phyloP scores from a whole-genome alignment of 768 basidiomycete genomes.

The Inosperma sp. region DNA sequence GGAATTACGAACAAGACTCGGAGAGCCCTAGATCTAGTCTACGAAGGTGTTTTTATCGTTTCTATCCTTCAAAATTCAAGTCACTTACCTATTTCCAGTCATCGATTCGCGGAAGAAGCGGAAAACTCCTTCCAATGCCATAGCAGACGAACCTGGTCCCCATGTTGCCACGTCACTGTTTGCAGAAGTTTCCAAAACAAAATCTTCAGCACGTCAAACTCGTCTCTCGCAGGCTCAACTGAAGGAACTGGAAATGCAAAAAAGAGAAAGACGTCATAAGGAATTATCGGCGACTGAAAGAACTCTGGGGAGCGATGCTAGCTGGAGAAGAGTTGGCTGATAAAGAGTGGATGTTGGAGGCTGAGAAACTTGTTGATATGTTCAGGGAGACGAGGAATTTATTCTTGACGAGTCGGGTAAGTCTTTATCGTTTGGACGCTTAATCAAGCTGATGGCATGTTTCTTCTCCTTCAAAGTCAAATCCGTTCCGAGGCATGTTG shows the following conservation, averaged over 20 bases:
- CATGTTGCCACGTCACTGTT: conserved; percentile 49
- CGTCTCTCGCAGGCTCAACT: conserved; percentile 57
- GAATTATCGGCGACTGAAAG: conserved; percentile 56
- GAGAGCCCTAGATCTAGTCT: conserved; percentile 79
- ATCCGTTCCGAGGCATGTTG: conserved; percentile 69
- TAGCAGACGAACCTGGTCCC: conserved; percentile 1
- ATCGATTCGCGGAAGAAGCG: conserved; percentile 58
- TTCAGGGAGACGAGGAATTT: conserved; percentile 84
- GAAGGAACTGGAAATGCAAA: conserved; percentile 57
- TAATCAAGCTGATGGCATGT: conserved; percentile 2
- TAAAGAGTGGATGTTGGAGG: conserved; percentile 76
- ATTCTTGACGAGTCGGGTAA: conserved; percentile 73
- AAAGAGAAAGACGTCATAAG: conserved; percentile 57
- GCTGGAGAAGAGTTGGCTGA: conserved; percentile 43
- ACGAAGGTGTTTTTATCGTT: conserved; percentile 66
- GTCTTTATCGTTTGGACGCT: conserved; percentile 19
- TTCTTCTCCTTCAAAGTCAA: conserved; percentile 33
- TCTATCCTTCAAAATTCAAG: neutral
- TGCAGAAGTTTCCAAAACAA: conserved; percentile 44
- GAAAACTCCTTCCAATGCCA: conserved; percentile 11
- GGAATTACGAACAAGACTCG: conserved; percentile 77
- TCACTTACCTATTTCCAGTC: no score
- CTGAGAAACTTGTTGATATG: conserved; percentile 81
- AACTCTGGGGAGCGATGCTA: conserved; percentile 58
- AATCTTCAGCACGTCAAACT: conserved; percentile 35